These are phyloP conservation scores for Miamiensis avidus DNA, from an alignment of 169 alveolate species.

Conservation along the genomic window DNA sequence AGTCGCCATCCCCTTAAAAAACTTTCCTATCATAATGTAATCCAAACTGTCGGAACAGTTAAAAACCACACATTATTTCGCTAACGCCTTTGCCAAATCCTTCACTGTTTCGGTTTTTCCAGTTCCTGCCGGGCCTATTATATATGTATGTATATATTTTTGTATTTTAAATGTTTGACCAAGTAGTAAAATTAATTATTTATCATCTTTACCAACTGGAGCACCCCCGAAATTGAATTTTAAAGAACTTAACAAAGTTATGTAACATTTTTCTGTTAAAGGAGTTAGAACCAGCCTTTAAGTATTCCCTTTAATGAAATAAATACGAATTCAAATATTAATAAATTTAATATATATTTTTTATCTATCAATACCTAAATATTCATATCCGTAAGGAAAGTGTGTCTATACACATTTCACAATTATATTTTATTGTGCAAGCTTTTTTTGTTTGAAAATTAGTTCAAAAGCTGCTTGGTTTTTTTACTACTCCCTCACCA, in stretches of 20 bases:
- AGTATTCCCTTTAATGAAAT: no score
- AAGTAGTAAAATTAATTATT: neutral
- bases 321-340: no score
- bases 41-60: constrained; percentile 91
- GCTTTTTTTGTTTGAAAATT: no score
- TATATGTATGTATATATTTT: neutral
- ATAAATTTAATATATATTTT: no score
- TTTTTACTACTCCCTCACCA: no score
- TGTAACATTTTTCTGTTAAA: constrained; percentile 88
- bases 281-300: constrained; percentile 89
- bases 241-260: constrained; percentile 89
- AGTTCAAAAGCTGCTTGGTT: no score
- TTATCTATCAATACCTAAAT: no score
- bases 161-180: no score
- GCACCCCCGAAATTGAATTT: constrained; percentile 89
- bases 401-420: constrained; percentile 85
- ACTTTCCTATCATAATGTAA: constrained; percentile 86
- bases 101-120: no score
- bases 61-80: no score
- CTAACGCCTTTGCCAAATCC: no score
- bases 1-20: constrained; percentile 90
- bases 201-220: constrained; percentile 75
- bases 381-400: constrained; percentile 91
- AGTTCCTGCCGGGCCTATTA: constrained; percentile 88
- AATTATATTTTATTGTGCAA: no score